phyloP scores from a whole-genome alignment of 2,329 filamentous ascomycete species.

The Xylaria hypoxylon region DNA sequence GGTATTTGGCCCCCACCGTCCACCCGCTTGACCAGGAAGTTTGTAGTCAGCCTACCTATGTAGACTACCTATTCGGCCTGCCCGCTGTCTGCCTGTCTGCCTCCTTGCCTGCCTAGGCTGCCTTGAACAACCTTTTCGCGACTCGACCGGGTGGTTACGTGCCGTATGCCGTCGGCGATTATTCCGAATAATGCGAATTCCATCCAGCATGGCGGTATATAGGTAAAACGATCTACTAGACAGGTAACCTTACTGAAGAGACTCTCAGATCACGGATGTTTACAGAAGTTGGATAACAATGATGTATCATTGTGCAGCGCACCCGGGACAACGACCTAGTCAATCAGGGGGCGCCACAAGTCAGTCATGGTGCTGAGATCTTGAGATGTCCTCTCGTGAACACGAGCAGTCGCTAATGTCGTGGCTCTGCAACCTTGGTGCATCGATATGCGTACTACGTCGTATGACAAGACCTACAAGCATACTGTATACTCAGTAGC shows the following conservation, averaged over 20 bases:
- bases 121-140: conserved; percentile 3
- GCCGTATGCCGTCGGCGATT: background rate
- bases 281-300: conserved; percentile 2
- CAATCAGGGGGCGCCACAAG: conserved; percentile 35
- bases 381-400: conserved; percentile 15
- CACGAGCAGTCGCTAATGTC: conserved; percentile 13
- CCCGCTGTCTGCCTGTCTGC: background rate
- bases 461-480: conserved; percentile 18
- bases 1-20: conserved; percentile 23
- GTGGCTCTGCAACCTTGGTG: conserved; percentile 27
- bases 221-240: background rate
- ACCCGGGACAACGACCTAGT: conserved; percentile 4
- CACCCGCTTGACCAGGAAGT: conserved; percentile 15
- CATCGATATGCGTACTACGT: conserved; percentile 16
- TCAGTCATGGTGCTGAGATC: conserved; percentile 5
- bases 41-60: conserved; percentile 7
- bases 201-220: background rate
- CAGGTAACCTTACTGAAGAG: background rate
- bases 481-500: no score
- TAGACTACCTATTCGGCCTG: background rate
- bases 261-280: conserved; percentile 6
- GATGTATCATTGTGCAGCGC: conserved; percentile 14
- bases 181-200: background rate
- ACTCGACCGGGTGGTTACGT: background rate
- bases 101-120: conserved; percentile 3